Conservation (phyloP, 2,329 filamentous ascomycete genomes). For the Ceratocystis cacaofunesta region DNA sequence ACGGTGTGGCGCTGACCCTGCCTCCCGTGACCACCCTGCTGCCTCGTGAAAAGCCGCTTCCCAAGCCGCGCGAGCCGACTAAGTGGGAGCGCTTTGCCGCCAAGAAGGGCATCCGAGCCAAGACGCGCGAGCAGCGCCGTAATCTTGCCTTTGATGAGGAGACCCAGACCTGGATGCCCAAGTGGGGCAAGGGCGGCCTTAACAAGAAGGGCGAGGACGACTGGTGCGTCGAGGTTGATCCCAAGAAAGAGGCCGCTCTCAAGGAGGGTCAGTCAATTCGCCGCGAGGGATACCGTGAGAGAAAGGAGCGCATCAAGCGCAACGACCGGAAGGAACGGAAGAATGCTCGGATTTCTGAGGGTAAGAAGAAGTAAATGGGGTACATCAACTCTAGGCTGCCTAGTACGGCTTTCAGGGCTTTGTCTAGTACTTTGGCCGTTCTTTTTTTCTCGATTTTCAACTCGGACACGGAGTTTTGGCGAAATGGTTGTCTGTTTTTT, state of each 20-base stretch:
- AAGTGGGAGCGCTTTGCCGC: conserved; percentile 94
- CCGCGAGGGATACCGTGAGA: conserved; percentile 48
- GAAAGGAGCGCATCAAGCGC: conserved; percentile 53
- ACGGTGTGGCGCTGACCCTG: conserved; percentile 64
- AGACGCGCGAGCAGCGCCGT: conserved; percentile 58
- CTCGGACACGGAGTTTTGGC: conserved; percentile 9
- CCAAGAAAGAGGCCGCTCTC: conserved; percentile 49
- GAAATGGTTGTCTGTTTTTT: not conserved
- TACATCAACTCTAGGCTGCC: not conserved
- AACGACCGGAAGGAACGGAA: conserved; percentile 56
- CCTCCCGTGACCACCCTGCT: conserved; percentile 55
- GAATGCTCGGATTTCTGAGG: conserved; percentile 39
- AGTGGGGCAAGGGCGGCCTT: conserved; percentile 87
- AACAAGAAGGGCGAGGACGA: conserved; percentile 73
- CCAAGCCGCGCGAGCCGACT: conserved; percentile 64
- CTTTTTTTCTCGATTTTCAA: conserved; percentile 8
- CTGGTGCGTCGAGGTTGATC: conserved; percentile 86
- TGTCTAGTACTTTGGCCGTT: not conserved
- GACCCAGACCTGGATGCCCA: conserved; percentile 75
- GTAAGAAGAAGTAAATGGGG: conserved; percentile 16
- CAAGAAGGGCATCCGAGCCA: conserved; percentile 92
- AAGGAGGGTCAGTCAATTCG: conserved; percentile 48
- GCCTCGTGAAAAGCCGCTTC: conserved; percentile 85
- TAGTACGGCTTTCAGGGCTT: not conserved
- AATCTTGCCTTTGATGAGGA: conserved; percentile 74